phyloP scores from a whole-genome alignment of 2,329 filamentous ascomycete species.

The Cryphonectria nitschkei region DNA sequence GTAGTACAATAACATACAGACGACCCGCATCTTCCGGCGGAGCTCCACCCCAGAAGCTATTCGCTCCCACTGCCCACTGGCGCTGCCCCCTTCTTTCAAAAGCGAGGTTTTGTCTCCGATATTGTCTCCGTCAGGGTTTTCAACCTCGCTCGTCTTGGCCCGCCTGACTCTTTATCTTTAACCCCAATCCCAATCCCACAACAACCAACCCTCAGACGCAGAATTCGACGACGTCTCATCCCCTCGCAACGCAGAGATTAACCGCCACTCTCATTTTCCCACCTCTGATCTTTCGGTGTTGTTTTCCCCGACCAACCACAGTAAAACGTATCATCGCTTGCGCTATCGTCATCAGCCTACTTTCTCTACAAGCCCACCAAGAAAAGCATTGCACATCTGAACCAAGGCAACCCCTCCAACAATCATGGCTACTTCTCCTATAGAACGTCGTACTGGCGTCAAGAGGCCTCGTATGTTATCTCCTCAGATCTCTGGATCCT shows the following conservation, averaged over 20 bases:
- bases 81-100: neutral
- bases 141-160: neutral
- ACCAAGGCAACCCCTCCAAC: neutral
- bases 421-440: constrained; percentile 24
- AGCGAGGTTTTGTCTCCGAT: neutral
- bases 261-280: neutral
- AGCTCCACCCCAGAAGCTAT: neutral
- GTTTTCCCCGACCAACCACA: neutral
- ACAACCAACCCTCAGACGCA: neutral
- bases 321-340: neutral
- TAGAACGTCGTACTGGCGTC: constrained; percentile 44
- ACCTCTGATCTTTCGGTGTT: neutral
- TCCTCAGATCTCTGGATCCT: neutral
- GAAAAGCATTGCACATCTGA: neutral
- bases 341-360: neutral
- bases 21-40: neutral
- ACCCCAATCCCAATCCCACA: neutral
- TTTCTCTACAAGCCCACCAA: neutral
- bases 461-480: constrained; percentile 48
- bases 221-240: neutral
- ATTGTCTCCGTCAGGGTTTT: constrained; percentile 3
- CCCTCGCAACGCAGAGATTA: neutral
- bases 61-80: neutral
- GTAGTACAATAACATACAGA: neutral
- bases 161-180: neutral